These are phyloP conservation scores for Marasmius sp. DNA, from an alignment of 1,284 basidiomycete genomes.

Conservation along the genomic window DNA sequence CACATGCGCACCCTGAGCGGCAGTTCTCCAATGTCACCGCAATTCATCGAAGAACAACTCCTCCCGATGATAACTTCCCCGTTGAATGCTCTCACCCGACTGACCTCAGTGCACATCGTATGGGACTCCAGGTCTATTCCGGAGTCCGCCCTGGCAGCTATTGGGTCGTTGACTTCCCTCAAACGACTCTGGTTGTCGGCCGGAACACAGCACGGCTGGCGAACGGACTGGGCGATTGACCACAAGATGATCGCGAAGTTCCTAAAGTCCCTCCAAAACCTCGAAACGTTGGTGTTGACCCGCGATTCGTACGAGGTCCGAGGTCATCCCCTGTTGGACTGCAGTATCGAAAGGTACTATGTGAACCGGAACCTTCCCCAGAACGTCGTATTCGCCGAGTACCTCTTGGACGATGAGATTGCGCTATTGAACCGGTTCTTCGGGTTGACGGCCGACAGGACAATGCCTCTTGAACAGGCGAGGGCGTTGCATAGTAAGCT, in stretches of 20 bases:
- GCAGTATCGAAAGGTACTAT: constrained; percentile 24
- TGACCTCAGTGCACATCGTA: constrained; percentile 25
- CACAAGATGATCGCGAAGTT: constrained; percentile 17
- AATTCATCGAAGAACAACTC: constrained; percentile 18
- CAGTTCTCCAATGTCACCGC: constrained; percentile 11
- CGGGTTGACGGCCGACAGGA: not conserved
- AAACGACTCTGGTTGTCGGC: constrained; percentile 28
- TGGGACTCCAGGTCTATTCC: constrained; percentile 19
- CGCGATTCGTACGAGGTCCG: constrained; percentile 27
- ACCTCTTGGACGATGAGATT: constrained; percentile 21
- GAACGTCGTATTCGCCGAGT: constrained; percentile 17
- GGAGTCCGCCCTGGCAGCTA: constrained; percentile 15
- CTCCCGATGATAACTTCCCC: constrained; percentile 16
- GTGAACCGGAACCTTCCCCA: constrained; percentile 22
- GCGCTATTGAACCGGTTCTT: constrained; percentile 9
- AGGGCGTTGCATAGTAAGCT: constrained; percentile 14
- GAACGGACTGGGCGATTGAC: constrained; percentile 28
- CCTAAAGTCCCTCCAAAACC: constrained; percentile 19
- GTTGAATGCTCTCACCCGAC: constrained; percentile 10
- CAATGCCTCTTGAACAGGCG: constrained; percentile 10
- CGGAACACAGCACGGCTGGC: constrained; percentile 22
- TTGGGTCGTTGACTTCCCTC: constrained; percentile 21
- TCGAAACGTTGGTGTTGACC: constrained; percentile 27
- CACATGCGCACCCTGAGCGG: constrained; percentile 26
- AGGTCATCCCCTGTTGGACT: constrained; percentile 23